Percentiles rank a stretch among this genome's conserved stretches.
These are phyloP conservation scores for Sporobolomyces roseus DNA, from an alignment of 768 basidiomycete species.

Conservation along the genomic window DNA sequence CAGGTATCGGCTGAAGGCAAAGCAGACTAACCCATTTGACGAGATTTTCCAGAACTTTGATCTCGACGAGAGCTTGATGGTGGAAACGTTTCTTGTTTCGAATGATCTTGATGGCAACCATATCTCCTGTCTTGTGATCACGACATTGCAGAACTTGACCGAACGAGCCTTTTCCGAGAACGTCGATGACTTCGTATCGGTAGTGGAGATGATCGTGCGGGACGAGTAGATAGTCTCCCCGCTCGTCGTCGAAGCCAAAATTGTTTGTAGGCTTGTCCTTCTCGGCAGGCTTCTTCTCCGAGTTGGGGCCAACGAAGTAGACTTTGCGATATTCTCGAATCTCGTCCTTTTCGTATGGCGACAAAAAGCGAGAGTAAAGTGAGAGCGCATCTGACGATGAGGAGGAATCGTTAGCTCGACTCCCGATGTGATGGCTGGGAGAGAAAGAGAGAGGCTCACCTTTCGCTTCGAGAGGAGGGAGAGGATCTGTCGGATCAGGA, in stretches of 20 bases:
- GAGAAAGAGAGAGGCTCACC: conserved; percentile 55
- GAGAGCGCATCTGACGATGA: conserved; percentile 44
- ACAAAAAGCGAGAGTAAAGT: conserved; percentile 61
- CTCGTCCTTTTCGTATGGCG: conserved; percentile 84
- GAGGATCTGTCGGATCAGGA: conserved; percentile 80
- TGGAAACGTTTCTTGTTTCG: conserved; percentile 99
- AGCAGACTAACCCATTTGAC: conserved; percentile 85
- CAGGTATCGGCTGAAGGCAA: neutral
- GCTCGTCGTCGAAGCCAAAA: conserved; percentile 93
- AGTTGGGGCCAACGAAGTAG: conserved; percentile 73
- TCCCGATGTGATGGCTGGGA: neutral
- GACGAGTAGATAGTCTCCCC: conserved; percentile 91
- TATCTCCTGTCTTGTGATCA: conserved; percentile 88
- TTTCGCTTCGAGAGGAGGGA: conserved; percentile 61
- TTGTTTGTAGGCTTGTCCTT: conserved; percentile 74
- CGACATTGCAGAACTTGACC: conserved; percentile 94
- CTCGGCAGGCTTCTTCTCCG: conserved; percentile 77
- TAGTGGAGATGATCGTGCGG: conserved; percentile 88
- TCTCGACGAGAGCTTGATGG: conserved; percentile 96
- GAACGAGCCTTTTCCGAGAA: conserved; percentile 95
- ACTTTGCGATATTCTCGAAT: conserved; percentile 79
- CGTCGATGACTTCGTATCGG: conserved; percentile 89
- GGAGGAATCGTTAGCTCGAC: neutral
- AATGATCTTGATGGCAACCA: conserved; percentile 99
- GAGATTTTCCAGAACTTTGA: conserved; percentile 93